Conservation (phyloP, 768 basidiomycete genomes). For the Goffeauzyma gilvescens region DNA sequence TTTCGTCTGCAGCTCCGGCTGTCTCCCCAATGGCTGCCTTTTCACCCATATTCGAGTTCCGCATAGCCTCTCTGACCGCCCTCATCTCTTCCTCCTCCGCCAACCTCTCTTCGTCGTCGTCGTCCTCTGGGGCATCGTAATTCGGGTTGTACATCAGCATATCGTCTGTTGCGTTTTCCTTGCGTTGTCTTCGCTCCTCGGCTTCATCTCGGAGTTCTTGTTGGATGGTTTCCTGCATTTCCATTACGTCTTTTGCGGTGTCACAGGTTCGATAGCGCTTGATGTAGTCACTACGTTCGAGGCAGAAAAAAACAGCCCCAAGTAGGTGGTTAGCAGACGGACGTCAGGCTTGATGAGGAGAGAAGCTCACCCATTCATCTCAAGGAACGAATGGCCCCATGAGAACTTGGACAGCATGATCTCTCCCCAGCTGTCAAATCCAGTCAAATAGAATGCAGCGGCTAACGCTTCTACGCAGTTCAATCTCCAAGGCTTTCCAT, state of each 20-base stretch:
- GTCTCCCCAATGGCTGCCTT: no score
- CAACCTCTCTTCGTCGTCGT: constrained; percentile 4
- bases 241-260: constrained; percentile 29
- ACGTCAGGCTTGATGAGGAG: no score
- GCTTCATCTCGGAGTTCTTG: constrained; percentile 29
- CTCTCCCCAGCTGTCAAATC: constrained; percentile 64
- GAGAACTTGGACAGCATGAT: constrained; percentile 53
- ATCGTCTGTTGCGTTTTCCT: constrained; percentile 10
- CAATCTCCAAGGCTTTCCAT: constrained; percentile 87
- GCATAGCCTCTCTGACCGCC: no score
- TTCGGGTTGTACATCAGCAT: constrained; percentile 8
- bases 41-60: no score
- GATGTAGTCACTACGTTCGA: constrained; percentile 40
- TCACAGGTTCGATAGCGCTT: constrained; percentile 57
- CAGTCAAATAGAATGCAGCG: constrained; percentile 84
- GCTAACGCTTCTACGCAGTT: constrained; percentile 82
- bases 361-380: constrained; percentile 50
- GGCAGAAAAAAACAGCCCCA: constrained; percentile 13
- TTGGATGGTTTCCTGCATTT: constrained; percentile 31
- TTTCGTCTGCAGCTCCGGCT: no score
- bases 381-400: constrained; percentile 76
- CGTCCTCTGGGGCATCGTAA: background rate
- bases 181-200: constrained; percentile 15
- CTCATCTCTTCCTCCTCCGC: constrained; percentile 10
- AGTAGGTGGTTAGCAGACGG: no score